Evolutionary conservation across 352 stramenopile genomes (phyloP).

Genomic region (Globisporangium orthogonon): DNA sequence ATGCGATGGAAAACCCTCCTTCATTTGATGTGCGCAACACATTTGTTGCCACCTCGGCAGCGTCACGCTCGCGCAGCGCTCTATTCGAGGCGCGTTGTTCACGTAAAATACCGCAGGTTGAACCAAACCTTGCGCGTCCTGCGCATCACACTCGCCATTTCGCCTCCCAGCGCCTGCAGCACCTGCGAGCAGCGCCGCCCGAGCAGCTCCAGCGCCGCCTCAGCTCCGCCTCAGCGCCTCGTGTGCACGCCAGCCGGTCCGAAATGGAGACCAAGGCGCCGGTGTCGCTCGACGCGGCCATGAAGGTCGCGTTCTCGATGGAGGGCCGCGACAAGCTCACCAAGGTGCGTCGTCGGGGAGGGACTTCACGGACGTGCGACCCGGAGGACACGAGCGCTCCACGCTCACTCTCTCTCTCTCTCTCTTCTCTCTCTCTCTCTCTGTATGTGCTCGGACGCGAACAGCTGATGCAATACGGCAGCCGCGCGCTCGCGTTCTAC

Average conservation of each 20-base stretch:
- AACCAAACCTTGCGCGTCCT: neutral
- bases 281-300: slow-evolving; percentile 49
- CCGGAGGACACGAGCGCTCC: no score
- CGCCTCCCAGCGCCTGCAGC: neutral
- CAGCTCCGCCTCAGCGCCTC: neutral
- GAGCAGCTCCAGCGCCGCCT: neutral
- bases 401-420: neutral
- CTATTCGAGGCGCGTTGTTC: neutral
- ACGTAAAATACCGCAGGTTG: slow-evolving; percentile 4
- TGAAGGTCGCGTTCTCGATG: slow-evolving; percentile 68
- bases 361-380: no score
- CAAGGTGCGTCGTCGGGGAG: slow-evolving; percentile 39
- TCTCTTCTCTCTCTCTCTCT: neutral
- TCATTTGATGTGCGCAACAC: no score
- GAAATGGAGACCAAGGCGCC: slow-evolving; percentile 47
- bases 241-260: no score
- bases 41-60: no score
- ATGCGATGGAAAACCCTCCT: no score
- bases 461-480: slow-evolving; percentile 82
- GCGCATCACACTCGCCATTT: neutral
- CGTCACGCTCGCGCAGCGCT: no score
- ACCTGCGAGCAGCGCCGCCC: no score
- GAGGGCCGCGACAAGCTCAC: slow-evolving; percentile 86
- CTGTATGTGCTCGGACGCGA: neutral
- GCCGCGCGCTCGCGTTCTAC: slow-evolving; percentile 73